Evolutionary conservation across 768 basidiomycete species (phyloP), one percentile per base, ranked within the genome.

Genomic region (Phlegmacium glaucopus): DNA sequence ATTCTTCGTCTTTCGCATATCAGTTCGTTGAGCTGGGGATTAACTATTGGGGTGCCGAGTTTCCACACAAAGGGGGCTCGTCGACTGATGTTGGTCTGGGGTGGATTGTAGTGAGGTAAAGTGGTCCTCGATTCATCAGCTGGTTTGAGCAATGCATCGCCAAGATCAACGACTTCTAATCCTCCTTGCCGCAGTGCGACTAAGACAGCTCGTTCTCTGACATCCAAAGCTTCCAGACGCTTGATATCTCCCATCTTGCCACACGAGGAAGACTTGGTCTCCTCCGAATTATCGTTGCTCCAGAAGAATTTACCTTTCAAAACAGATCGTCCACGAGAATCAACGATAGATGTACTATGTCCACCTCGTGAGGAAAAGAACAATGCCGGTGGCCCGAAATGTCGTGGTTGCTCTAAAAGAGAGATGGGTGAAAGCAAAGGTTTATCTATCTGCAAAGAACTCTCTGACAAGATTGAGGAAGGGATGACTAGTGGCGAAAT

Each of bases 341-440:
- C 90, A 13, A 93, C 90, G 44, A 93, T 89, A 4, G 87, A 75
- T 0, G 90, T 93, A 57, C 90, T 93, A 58, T 91, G 89, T 1
- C 90, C 90, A 16, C 90, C 90, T n/a, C 90, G 83, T 9, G 89
- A 87, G 9, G 90, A 90, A 63, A 78, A 93, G 68, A 93, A 93
- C 13, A 93, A 64, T 1, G 90, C 87, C 4, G 90, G 90, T 17
- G 90, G 90, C 0, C 90, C 90, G 56, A 90, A 93, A 61, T 90
- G 89, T 32, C 74, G 77, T 8, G 90, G 85, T 55, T 93, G 90
- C 11, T 82, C 60, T 15, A 93, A 71, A 6, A 93, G 72, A 13
- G 90, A 92, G 44, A 90, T 83, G 0, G 89, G 89, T 6, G 68
- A 62, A 18, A 92, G 71, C 0, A 92, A 65, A 1, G 85, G 82